Evolutionary conservation across 164 flowering plant species (phyloP), one percentile per base, ranked within the genome.

Genomic region (Stephania yunnanensis): DNA sequence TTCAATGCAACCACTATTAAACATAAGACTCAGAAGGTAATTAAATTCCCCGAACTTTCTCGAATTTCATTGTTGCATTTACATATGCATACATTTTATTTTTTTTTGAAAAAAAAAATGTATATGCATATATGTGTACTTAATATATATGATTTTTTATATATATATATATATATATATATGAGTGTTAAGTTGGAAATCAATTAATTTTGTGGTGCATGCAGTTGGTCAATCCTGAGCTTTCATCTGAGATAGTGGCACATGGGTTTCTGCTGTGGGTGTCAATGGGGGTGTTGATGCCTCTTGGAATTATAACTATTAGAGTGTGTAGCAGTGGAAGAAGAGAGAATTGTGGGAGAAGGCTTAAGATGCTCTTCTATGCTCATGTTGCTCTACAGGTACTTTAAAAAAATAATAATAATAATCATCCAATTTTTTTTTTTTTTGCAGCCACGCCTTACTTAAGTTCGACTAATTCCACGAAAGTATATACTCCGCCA

Each of bases 231-330:
- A 80, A 76, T 73, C 74, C 81, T 66, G 55, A 86, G 78, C 83
- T 80, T 77, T 74, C 70, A 70, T 75, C 71, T 69, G 84, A 87
- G 72, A 79, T 91, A 11, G 64, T 76, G 75, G 50, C 89, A 42
- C 95, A 91, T 80, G 92, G 95, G 3, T 25, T 91, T 73, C 89
- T 91, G n/a, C 84, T 86, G 4, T 91, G 95, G 95, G 80, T 80
- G 72, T 94, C 98, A 19, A 83, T 89, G 92, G 97, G 98, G 13
- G 82, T 92, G 76, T 80, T 92, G 42, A 87, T 86, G 89, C 98
- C 98, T 73, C 8, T 87, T 75, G 98, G 96, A 52, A 83, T 92
- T 76, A 87, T 94, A 20, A 71, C 74, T 2, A 87, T 94, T 31
- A 85, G 93, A 84, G 78, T 89, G 82, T 85, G 88, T 55, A 84